Percentiles rank a stretch among this genome's conserved stretches.
phyloP scores from a whole-genome alignment of 2,329 filamentous ascomycete species.

The Claviceps lovelessii region DNA sequence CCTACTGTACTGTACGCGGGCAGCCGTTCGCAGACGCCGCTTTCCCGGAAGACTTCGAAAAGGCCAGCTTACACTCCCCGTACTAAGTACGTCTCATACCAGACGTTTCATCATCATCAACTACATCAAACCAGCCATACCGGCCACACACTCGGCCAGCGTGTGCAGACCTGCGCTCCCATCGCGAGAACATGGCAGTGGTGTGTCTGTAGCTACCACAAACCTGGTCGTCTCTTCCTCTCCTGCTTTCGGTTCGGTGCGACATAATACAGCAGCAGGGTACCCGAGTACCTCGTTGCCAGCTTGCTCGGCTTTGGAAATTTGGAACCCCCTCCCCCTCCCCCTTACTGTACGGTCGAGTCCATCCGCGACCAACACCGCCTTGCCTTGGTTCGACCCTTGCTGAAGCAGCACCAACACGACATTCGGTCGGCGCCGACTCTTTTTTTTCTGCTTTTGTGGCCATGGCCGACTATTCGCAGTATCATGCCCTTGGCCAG shows the following conservation, averaged over 20 bases:
- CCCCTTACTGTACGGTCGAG: not conserved
- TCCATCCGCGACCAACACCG: constrained; percentile 1
- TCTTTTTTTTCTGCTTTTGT: not conserved
- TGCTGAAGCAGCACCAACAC: not conserved
- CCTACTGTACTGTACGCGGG: not conserved
- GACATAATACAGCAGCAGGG: not conserved
- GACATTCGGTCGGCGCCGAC: not conserved
- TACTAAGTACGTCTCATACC: not conserved
- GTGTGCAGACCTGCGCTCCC: not conserved
- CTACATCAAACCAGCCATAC: not conserved
- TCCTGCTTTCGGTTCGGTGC: not conserved
- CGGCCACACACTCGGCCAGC: not conserved
- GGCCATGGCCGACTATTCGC: constrained; percentile 42
- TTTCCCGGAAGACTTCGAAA: constrained; percentile 3
- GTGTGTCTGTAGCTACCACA: not conserved
- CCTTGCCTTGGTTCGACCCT: constrained; percentile 1
- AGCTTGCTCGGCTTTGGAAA: not conserved
- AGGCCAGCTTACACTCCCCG: constrained; percentile 6
- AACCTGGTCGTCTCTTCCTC: not conserved
- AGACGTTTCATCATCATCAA: not conserved
- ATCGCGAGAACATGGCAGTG: not conserved
- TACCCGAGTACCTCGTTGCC: not conserved
- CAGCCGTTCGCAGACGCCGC: not conserved
- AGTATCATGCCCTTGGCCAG: constrained; percentile 43
- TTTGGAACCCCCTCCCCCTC: not conserved